These are phyloP conservation scores for Phytophthora sp. DNA, from an alignment of 352 stramenopile genomes.

Conservation along the genomic window DNA sequence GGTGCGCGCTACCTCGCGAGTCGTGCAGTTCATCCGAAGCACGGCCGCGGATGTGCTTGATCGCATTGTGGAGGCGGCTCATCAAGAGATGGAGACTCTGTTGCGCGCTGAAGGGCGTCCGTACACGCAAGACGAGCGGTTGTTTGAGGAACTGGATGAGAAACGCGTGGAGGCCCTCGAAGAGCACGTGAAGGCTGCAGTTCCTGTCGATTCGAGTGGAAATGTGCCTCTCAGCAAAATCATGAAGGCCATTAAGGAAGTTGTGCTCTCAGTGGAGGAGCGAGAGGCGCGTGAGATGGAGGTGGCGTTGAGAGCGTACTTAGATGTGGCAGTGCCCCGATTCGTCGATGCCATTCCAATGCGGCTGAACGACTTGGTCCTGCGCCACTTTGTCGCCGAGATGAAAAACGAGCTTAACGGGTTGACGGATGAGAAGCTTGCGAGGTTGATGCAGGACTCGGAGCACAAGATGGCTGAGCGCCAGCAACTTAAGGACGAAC, in stretches of 20 bases:
- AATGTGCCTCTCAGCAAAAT: slow-evolving; percentile 22
- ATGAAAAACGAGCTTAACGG: slow-evolving; percentile 39
- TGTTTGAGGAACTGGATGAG: slow-evolving; percentile 37
- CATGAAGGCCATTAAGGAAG: slow-evolving; percentile 20
- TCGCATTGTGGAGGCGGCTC: slow-evolving; percentile 16
- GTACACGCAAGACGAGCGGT: slow-evolving; percentile 46
- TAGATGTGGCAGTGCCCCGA: slow-evolving; percentile 41
- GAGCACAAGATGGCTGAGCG: slow-evolving; percentile 32
- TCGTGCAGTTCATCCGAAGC: slow-evolving; percentile 34
- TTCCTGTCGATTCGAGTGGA: neutral
- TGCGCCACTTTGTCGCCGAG: slow-evolving; percentile 34
- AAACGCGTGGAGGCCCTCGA: slow-evolving; percentile 24
- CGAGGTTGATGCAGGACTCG: slow-evolving; percentile 43
- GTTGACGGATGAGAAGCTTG: slow-evolving; percentile 47
- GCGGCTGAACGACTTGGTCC: slow-evolving; percentile 39
- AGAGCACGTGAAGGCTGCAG: slow-evolving; percentile 18
- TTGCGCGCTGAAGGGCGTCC: slow-evolving; percentile 39
- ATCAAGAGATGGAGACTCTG: slow-evolving; percentile 24
- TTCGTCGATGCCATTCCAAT: slow-evolving; percentile 48
- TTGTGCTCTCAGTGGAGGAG: slow-evolving; percentile 25
- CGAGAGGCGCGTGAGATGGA: slow-evolving; percentile 44
- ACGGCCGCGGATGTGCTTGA: slow-evolving; percentile 18
- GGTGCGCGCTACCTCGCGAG: slow-evolving; percentile 18
- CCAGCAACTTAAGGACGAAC: slow-evolving; percentile 31
- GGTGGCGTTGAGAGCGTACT: slow-evolving; percentile 39